Percentiles rank a stretch among this genome's conserved stretches.
phyloP scores from a whole-genome alignment of 2,329 filamentous ascomycete species.

The Trematosphaeria pertusa region DNA sequence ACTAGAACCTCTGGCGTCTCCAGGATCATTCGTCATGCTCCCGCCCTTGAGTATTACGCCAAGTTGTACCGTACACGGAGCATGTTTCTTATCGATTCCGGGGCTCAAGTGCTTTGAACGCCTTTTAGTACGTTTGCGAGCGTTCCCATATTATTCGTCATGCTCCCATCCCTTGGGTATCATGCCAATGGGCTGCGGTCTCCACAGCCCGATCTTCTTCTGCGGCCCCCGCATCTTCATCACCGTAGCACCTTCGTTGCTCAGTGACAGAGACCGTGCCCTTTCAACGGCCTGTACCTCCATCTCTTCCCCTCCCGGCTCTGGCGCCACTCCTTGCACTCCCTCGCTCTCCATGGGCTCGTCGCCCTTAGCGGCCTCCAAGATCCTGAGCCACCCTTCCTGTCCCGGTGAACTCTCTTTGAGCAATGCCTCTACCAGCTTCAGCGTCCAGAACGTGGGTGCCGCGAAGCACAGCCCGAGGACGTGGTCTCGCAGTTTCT shows the following conservation, averaged over 20 bases:
- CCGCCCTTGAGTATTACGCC: no score
- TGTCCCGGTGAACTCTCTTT: conserved; percentile 21
- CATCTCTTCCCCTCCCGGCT: conserved; percentile 4
- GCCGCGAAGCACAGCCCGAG: conserved; percentile 42
- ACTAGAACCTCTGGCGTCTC: no score
- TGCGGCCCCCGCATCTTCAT: conserved; percentile 31
- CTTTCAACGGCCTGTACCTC: conserved; percentile 2
- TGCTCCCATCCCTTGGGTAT: conserved; percentile 33
- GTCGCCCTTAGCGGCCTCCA: conserved; percentile 36
- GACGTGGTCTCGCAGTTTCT: conserved; percentile 19
- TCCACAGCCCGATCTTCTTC: conserved; percentile 44
- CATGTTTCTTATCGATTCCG: no score
- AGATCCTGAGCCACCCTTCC: conserved; percentile 29
- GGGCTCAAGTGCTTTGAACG: no score
- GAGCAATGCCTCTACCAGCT: conserved; percentile 44
- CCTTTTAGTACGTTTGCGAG: no score
- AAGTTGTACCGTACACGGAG: no score
- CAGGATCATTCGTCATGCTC: no score
- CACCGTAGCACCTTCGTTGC: neutral
- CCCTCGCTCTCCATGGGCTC: conserved; percentile 9
- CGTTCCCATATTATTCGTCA: no score
- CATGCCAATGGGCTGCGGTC: conserved; percentile 38
- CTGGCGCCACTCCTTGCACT: neutral
- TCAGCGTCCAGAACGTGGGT: conserved; percentile 47
- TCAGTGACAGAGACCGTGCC: neutral